phyloP scores from a whole-genome alignment of 352 stramenopile genomes.

The Globisporangium barbulae region DNA sequence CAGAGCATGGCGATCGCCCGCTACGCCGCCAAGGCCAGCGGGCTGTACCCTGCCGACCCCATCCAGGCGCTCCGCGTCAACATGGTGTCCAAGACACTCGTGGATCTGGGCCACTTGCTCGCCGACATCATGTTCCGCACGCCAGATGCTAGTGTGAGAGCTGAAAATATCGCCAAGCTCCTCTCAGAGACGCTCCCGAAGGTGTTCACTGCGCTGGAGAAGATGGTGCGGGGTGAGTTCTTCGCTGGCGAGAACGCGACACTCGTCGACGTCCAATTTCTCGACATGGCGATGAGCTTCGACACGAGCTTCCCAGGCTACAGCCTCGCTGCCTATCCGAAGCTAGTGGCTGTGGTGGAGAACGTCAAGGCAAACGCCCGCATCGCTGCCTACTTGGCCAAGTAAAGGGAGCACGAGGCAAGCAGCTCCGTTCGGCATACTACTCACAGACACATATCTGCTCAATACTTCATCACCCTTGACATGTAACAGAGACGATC shows the following conservation, averaged over 20 bases:
- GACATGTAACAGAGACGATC: too few relatives aligned
- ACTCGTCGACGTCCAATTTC: conserved; percentile 38
- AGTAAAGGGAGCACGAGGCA: conserved; percentile 13
- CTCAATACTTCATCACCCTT: too few relatives aligned
- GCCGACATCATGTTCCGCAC: neutral
- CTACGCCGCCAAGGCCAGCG: conserved; percentile 22
- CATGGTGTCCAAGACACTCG: conserved; percentile 14
- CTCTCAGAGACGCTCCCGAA: conserved; percentile 26
- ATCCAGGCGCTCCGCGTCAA: conserved; percentile 15
- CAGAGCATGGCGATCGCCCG: conserved; percentile 26
- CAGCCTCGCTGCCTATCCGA: conserved; percentile 25
- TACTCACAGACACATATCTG: too few relatives aligned
- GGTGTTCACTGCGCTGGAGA: conserved; percentile 27
- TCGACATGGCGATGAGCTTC: conserved; percentile 39
- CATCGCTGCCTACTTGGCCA: conserved; percentile 30
- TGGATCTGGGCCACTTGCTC: conserved; percentile 3
- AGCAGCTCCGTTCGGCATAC: too few relatives aligned
- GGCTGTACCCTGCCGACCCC: conserved; percentile 20
- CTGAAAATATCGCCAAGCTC: conserved; percentile 30
- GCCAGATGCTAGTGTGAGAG: conserved; percentile 28
- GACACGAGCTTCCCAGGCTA: conserved; percentile 20
- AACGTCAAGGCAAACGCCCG: conserved; percentile 30
- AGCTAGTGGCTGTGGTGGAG: conserved; percentile 30
- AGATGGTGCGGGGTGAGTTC: conserved; percentile 27
- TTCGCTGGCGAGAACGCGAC: conserved; percentile 31